These are phyloP conservation scores for Aspergillus hortae DNA, from an alignment of 2,329 filamentous ascomycete genomes.

Conservation along the genomic window DNA sequence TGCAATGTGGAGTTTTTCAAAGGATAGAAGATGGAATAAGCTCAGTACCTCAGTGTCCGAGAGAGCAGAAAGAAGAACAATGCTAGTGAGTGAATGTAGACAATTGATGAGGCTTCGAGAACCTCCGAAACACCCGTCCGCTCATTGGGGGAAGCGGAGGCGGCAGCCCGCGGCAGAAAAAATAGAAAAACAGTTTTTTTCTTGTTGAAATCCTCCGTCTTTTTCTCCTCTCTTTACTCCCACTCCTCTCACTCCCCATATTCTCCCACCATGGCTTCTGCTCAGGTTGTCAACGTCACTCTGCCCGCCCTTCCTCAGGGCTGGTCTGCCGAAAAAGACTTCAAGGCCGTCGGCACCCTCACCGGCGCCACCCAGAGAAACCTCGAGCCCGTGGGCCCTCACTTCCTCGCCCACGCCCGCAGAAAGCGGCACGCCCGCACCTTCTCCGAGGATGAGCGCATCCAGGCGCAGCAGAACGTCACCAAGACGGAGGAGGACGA, in stretches of 20 bases:
- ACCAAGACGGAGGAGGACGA: slow-evolving; percentile 95
- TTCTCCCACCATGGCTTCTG: slow-evolving; percentile 57
- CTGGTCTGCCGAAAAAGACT: slow-evolving; percentile 83
- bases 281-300: slow-evolving; percentile 39
- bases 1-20: background rate
- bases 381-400: slow-evolving; percentile 92
- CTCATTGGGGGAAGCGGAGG: slow-evolving; percentile 25
- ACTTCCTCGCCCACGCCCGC: slow-evolving; percentile 96
- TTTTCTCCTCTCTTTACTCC: slow-evolving; percentile 13
- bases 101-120: slow-evolving; percentile 8
- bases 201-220: slow-evolving; percentile 2
- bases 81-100: background rate
- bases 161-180: slow-evolving; percentile 35
- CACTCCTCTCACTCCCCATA: background rate
- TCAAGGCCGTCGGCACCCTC: slow-evolving; percentile 76
- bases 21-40: background rate
- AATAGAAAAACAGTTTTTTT: slow-evolving; percentile 28
- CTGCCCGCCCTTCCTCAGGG: slow-evolving; percentile 73
- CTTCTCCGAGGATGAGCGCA: slow-evolving; percentile 96
- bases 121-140: slow-evolving; percentile 21
- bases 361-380: slow-evolving; percentile 77
- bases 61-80: no score
- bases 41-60: no score
- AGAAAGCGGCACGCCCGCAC: slow-evolving; percentile 92
- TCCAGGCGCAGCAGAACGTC: slow-evolving; percentile 89